Conservation (phyloP, 2,329 filamentous ascomycete genomes). For the Diaporthe vexans region DNA sequence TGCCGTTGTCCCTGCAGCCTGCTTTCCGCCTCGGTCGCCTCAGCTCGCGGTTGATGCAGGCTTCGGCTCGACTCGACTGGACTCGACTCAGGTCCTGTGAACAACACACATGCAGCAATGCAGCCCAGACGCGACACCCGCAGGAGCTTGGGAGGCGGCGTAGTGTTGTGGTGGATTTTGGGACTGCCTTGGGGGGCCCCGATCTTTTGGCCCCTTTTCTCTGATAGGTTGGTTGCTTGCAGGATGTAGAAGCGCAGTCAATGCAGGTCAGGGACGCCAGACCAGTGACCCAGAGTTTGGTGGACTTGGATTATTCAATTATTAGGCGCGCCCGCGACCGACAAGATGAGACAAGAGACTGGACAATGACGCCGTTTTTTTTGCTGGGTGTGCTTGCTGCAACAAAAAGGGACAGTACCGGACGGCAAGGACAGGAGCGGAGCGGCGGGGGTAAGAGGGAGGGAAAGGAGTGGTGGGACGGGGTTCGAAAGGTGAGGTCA, state of each 20-base stretch:
- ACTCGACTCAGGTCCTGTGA: conserved; percentile 33
- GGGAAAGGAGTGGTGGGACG: conserved; percentile 1
- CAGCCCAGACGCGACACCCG: conserved; percentile 41
- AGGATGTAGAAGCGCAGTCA: conserved; percentile 26
- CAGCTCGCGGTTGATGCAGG: conserved; percentile 20
- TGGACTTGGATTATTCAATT: conserved; percentile 26
- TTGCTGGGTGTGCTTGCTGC: conserved; percentile 1
- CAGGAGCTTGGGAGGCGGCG: conserved; percentile 23
- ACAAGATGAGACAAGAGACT: not conserved
- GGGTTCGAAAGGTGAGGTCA: not conserved
- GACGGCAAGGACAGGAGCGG: conserved; percentile 5
- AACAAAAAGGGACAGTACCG: not conserved
- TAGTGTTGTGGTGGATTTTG: conserved; percentile 26
- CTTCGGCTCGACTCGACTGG: conserved; percentile 5
- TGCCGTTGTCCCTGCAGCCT: conserved; percentile 25
- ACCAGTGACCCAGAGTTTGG: conserved; percentile 20
- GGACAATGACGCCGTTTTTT: not conserved
- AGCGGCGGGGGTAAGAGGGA: not conserved
- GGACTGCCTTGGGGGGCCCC: conserved; percentile 16
- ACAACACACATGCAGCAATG: conserved; percentile 36
- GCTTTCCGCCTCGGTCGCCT: conserved; percentile 3
- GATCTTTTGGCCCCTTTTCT: conserved; percentile 37
- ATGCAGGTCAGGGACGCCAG: conserved; percentile 31
- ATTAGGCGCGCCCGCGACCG: conserved; percentile 23
- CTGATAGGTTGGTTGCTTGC: conserved; percentile 35